These are phyloP conservation scores for Diaporthe vaccinii DNA, from an alignment of 2,329 filamentous ascomycete species.

Conservation along the genomic window DNA sequence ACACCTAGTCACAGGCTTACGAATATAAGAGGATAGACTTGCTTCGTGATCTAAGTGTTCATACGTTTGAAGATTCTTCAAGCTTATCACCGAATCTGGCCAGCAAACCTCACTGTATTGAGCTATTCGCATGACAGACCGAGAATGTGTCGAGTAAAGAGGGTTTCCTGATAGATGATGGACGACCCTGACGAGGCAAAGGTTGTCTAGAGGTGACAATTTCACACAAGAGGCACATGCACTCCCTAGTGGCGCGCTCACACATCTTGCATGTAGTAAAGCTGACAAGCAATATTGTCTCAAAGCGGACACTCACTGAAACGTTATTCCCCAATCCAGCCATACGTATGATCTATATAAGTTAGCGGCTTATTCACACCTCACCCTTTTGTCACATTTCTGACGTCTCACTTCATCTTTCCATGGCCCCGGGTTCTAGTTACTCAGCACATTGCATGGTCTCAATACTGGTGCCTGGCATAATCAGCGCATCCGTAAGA, in stretches of 20 bases:
- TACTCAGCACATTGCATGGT: slow-evolving; percentile 21
- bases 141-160: not conserved
- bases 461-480: slow-evolving; percentile 14
- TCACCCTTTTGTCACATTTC: not conserved
- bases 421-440: not conserved
- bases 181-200: not conserved
- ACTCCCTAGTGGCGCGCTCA: not conserved
- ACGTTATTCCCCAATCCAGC: slow-evolving; percentile 4
- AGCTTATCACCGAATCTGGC: too few species aligned
- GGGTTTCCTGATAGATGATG: too few species aligned
- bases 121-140: too few species aligned
- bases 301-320: not conserved
- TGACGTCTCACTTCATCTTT: slow-evolving; percentile 15
- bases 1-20: not conserved
- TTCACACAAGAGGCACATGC: not conserved
- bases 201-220: not conserved
- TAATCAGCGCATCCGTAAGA: not conserved
- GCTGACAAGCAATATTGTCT: slow-evolving; percentile 11
- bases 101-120: not conserved
- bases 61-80: not conserved
- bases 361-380: slow-evolving; percentile 14
- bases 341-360: not conserved
- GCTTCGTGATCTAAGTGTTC: too few species aligned
- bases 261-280: not conserved
- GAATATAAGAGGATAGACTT: not conserved